Evolutionary conservation across 2,329 filamentous ascomycete genomes (phyloP).

Genomic region (Diaporthe ampelina): DNA sequence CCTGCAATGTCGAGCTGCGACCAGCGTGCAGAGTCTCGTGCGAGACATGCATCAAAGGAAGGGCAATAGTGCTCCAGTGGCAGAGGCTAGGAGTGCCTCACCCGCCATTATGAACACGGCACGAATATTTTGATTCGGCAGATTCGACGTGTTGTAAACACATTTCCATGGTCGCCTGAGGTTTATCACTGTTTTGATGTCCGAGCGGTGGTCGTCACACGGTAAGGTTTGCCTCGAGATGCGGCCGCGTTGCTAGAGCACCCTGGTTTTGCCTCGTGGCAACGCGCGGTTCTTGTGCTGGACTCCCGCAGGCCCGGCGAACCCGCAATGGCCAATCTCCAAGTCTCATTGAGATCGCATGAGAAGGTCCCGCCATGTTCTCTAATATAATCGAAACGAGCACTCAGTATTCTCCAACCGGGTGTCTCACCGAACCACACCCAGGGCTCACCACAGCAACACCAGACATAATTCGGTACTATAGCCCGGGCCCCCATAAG

Average conservation of each 20-base stretch:
- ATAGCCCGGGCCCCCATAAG: neutral
- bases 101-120: constrained; percentile 7
- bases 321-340: too few relatives aligned
- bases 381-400: neutral
- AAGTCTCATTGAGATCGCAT: too few relatives aligned
- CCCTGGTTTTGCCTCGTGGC: neutral
- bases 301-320: too few relatives aligned
- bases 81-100: neutral
- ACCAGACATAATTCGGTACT: neutral
- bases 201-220: constrained; percentile 27
- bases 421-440: neutral
- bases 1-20: neutral
- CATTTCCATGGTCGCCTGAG: neutral
- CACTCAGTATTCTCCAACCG: neutral
- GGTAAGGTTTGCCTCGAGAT: constrained; percentile 7
- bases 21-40: constrained; percentile 10
- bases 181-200: constrained; percentile 16
- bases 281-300: neutral
- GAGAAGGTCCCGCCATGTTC: too few relatives aligned
- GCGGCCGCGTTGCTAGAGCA: constrained; percentile 11
- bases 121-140: neutral
- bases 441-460: constrained; percentile 8
- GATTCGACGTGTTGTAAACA: constrained; percentile 21
- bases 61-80: neutral
- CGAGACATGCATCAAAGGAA: constrained; percentile 44